Conservation (phyloP, 208 protist genomes). For the Acanthamoeba triangularis region DNA sequence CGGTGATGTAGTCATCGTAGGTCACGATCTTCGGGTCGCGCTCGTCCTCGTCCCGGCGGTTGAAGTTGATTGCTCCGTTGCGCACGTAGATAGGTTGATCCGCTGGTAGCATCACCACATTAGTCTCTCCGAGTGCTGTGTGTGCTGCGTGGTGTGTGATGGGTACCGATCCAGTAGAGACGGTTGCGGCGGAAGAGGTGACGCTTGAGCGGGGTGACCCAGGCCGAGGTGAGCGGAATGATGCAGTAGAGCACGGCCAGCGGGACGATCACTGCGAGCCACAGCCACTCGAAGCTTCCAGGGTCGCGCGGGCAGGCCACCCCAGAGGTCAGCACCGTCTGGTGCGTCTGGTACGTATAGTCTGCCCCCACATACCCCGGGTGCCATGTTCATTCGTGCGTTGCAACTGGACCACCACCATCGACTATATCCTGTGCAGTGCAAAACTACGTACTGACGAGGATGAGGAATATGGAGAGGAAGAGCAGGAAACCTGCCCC, state of each 20-base stretch:
- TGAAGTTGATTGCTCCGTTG: constrained; percentile 4
- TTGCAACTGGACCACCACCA: too few species aligned
- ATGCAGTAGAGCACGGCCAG: constrained; percentile 49
- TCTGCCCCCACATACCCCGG: neutral
- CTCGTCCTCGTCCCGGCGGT: constrained; percentile 21
- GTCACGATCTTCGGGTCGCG: constrained; percentile 48
- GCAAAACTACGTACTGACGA: constrained; percentile 25
- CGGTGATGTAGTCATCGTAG: constrained; percentile 64
- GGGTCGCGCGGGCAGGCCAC: constrained; percentile 22
- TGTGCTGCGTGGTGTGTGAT: too few species aligned
- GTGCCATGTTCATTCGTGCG: too few species aligned
- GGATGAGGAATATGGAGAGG: neutral
- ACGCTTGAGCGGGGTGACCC: constrained; percentile 61
- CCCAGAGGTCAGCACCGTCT: neutral
- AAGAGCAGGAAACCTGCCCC: constrained; percentile 15
- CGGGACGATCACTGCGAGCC: constrained; percentile 47
- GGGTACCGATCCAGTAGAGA: constrained; percentile 50
- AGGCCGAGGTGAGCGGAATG: constrained; percentile 35
- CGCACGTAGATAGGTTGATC: constrained; percentile 56
- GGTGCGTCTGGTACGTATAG: neutral
- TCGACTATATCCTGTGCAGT: too few species aligned
- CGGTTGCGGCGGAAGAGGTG: constrained; percentile 49
- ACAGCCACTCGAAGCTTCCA: constrained; percentile 50
- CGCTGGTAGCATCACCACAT: neutral
- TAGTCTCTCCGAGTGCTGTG: neutral